Conservation (phyloP, 495 filamentous ascomycete species). For the Xylaria longipes region DNA sequence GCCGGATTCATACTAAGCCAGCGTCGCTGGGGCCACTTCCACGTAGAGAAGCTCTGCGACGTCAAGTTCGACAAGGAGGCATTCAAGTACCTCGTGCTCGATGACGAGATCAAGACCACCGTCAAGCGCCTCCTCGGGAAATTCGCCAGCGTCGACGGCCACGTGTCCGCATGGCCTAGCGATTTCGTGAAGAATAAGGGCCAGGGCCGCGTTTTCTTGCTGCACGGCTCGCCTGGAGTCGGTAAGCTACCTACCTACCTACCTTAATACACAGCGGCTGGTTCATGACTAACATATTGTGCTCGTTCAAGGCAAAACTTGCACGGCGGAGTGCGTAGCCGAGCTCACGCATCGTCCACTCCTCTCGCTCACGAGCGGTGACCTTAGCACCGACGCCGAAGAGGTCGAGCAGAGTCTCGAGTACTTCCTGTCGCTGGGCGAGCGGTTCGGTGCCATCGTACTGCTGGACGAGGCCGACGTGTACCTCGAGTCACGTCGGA, state of each 20-base stretch:
- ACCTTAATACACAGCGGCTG: too few species aligned
- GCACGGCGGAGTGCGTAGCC: constrained; percentile 46
- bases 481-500: constrained; percentile 67
- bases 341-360: constrained; percentile 48
- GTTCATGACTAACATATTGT: neutral
- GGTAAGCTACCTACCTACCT: constrained; percentile 15
- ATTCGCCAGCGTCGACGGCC: constrained; percentile 33
- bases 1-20: constrained; percentile 48
- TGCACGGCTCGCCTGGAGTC: constrained; percentile 37
- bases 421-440: constrained; percentile 49
- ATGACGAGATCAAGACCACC: constrained; percentile 36
- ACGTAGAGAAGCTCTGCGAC: constrained; percentile 32
- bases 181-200: constrained; percentile 42
- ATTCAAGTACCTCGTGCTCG: constrained; percentile 38
- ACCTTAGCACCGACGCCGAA: constrained; percentile 40
- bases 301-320: constrained; percentile 30
- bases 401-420: constrained; percentile 46
- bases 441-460: constrained; percentile 52
- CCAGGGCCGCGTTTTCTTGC: constrained; percentile 38
- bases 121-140: constrained; percentile 36
- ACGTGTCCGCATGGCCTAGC: constrained; percentile 35
- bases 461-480: constrained; percentile 55
- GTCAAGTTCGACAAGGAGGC: constrained; percentile 36
- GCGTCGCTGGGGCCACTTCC: constrained; percentile 46
- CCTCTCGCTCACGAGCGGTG: constrained; percentile 47